Percentiles rank a stretch among this genome's conserved stretches.
These are phyloP conservation scores for Colletotrichum sansevieriae DNA, from an alignment of 2,329 filamentous ascomycete genomes.

Conservation along the genomic window DNA sequence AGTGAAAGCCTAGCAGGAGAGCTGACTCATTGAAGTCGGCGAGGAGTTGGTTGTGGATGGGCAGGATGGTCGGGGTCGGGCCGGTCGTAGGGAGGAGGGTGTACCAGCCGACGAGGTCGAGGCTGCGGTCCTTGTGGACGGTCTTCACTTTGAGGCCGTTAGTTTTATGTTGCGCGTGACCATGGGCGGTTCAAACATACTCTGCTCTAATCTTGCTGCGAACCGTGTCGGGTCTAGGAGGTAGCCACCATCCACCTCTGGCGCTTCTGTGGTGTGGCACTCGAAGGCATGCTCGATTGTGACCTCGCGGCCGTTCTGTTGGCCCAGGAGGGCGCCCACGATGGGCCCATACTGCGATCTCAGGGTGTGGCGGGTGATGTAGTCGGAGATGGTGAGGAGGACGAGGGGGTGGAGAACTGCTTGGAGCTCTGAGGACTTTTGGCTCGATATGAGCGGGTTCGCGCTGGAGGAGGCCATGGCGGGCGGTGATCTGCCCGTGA, in stretches of 20 bases:
- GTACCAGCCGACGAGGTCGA: conserved; percentile 95
- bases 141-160: conserved; percentile 74
- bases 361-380: conserved; percentile 90
- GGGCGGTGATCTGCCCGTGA: conserved; percentile 40
- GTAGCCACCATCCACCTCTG: conserved; percentile 66
- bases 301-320: conserved; percentile 90
- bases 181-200: conserved; percentile 61
- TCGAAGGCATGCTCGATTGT: conserved; percentile 96
- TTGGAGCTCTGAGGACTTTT: conserved; percentile 80
- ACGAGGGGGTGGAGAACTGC: conserved; percentile 93
- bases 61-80: conserved; percentile 76
- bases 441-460: conserved; percentile 74
- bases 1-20: conserved; percentile 90
- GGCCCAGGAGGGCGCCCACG: conserved; percentile 88
- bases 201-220: conserved; percentile 82
- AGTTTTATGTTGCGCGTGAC: background rate
- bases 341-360: conserved; percentile 81
- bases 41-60: conserved; percentile 84
- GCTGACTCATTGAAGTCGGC: conserved; percentile 84
- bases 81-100: conserved; percentile 80
- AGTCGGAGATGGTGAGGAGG: conserved; percentile 95
- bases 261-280: conserved; percentile 68
- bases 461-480: conserved; percentile 61
- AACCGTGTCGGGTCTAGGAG: conserved; percentile 81
- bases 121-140: conserved; percentile 85